phyloP scores from a whole-genome alignment of 176 grass and related monocot genomes.

The Bolboschoenus planiculmis region DNA sequence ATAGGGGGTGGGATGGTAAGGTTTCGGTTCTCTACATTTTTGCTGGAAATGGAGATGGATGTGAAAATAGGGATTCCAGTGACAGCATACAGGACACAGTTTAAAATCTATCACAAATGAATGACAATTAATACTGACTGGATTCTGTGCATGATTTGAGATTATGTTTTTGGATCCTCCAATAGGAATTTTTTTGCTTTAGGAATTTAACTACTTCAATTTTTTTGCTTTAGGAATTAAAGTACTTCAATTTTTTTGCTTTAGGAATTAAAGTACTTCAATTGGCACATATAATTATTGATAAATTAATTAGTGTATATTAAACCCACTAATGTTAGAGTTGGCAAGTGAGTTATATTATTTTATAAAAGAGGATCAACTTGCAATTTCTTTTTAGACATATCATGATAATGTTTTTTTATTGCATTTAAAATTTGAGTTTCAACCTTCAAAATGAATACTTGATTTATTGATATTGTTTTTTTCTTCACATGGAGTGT shows the following conservation, averaged over 20 bases:
- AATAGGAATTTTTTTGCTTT: too few relatives aligned
- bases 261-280: not conserved
- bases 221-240: too few relatives aligned
- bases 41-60: constrained; percentile 1
- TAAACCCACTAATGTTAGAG: not conserved
- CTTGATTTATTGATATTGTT: not conserved
- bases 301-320: too few relatives aligned
- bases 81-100: not conserved
- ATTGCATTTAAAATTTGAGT: not conserved
- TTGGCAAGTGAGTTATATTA: not conserved
- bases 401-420: not conserved
- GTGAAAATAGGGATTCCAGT: not conserved
- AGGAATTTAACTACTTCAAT: too few relatives aligned
- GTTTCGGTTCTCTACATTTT: constrained; percentile 14
- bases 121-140: not conserved
- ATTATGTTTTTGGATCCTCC: not conserved
- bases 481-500: not conserved
- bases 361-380: too few relatives aligned
- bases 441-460: not conserved
- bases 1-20: constrained; percentile 26
- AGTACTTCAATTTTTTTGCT: too few relatives aligned
- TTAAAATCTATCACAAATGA: not conserved
- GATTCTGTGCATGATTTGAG: not conserved
- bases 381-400: not conserved
- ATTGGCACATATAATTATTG: not conserved